A percentile compares a stretch with the other conserved stretches of the same genome.
Evolutionary conservation across 2,329 filamentous ascomycete genomes (phyloP).

Genomic region (Epichloe sibirici): DNA sequence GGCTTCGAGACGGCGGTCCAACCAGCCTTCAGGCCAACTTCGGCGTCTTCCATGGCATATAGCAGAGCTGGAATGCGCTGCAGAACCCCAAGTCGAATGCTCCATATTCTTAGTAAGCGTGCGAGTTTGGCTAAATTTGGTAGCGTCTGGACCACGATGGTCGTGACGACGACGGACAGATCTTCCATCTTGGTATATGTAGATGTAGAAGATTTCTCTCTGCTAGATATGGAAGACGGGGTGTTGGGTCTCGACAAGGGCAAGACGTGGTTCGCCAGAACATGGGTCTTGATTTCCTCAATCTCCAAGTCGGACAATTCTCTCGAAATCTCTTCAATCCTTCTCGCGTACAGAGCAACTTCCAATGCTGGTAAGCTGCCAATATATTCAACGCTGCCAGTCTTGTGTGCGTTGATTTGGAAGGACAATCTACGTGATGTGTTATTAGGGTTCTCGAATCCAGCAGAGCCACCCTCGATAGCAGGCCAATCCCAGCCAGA

Average conservation of each 20-base stretch:
- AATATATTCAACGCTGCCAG: slow-evolving; percentile 36
- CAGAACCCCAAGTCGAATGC: slow-evolving; percentile 60
- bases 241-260: slow-evolving; percentile 30
- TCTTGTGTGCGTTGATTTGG: slow-evolving; percentile 12
- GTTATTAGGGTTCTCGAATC: slow-evolving; percentile 38
- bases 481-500: slow-evolving; percentile 45
- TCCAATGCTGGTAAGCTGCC: slow-evolving; percentile 57
- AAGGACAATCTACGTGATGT: slow-evolving; percentile 28
- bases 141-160: slow-evolving; percentile 79
- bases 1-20: slow-evolving; percentile 47
- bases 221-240: slow-evolving; percentile 20
- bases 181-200: slow-evolving; percentile 69
- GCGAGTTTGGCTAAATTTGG: slow-evolving; percentile 67
- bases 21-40: slow-evolving; percentile 50
- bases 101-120: slow-evolving; percentile 66
- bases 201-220: slow-evolving; percentile 30
- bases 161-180: slow-evolving; percentile 78
- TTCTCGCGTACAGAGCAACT: slow-evolving; percentile 55
- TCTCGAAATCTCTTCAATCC: slow-evolving; percentile 60
- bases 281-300: slow-evolving; percentile 81
- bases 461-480: slow-evolving; percentile 30
- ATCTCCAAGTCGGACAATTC: slow-evolving; percentile 60
- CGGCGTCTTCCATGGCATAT: slow-evolving; percentile 50
- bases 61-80: slow-evolving; percentile 61
- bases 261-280: slow-evolving; percentile 68